phyloP scores from a whole-genome alignment of 148 eudicot genomes.

The Drosera capensis region DNA sequence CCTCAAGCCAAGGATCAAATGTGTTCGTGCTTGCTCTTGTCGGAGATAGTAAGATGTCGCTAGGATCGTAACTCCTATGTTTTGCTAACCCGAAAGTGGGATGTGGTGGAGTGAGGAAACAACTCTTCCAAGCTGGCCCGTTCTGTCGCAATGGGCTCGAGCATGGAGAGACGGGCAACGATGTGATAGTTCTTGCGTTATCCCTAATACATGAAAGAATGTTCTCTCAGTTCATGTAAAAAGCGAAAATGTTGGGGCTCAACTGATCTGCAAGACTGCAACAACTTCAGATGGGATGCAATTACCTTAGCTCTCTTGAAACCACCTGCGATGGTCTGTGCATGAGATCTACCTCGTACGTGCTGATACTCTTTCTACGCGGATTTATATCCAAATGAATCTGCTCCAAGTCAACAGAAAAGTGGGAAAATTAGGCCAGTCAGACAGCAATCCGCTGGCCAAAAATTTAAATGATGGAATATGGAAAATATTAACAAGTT shows the following conservation, averaged over 20 bases:
- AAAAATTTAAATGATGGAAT: background rate
- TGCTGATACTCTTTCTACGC: conserved; percentile 31
- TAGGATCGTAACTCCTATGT: conserved; percentile 30
- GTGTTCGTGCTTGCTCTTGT: conserved; percentile 26
- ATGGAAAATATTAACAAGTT: background rate
- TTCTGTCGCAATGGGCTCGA: conserved; percentile 67
- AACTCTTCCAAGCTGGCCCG: conserved; percentile 43
- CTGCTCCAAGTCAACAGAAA: conserved; percentile 24
- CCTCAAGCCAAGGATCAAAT: conserved; percentile 47
- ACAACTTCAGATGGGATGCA: background rate
- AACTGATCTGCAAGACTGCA: background rate
- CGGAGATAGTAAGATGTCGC: conserved; percentile 28
- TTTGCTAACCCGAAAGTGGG: conserved; percentile 45
- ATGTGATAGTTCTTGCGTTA: conserved; percentile 53
- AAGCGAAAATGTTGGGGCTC: background rate
- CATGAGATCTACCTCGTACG: conserved; percentile 31
- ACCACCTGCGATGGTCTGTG: conserved; percentile 20
- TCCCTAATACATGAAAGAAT: conserved; percentile 36
- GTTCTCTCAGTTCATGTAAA: background rate
- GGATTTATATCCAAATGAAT: conserved; percentile 53
- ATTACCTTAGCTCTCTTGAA: conserved; percentile 34
- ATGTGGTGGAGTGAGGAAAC: conserved; percentile 64
- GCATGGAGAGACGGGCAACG: conserved; percentile 85
- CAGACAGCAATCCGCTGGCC: background rate
- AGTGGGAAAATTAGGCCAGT: background rate